These are phyloP conservation scores for Aplosporella prunicola DNA, from an alignment of 2,329 filamentous ascomycete species.

Conservation along the genomic window DNA sequence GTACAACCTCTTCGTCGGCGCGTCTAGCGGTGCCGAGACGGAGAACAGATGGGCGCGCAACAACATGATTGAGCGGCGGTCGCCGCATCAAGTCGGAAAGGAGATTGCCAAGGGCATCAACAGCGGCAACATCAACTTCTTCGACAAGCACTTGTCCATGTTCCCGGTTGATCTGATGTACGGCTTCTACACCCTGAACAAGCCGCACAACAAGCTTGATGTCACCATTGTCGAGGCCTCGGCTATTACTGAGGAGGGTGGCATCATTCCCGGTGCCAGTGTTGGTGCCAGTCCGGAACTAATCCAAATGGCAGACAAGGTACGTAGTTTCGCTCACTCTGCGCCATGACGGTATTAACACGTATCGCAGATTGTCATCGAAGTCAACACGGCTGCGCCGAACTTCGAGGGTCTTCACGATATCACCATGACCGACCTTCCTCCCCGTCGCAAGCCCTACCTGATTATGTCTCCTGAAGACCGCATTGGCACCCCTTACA, in stretches of 20 bases:
- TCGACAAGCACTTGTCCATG: slow-evolving; percentile 90
- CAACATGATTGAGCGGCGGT: slow-evolving; percentile 81
- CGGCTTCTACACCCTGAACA: slow-evolving; percentile 77
- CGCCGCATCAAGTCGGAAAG: slow-evolving; percentile 84
- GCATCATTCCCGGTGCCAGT: slow-evolving; percentile 77
- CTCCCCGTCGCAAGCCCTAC: slow-evolving; percentile 73
- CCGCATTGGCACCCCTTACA: slow-evolving; percentile 71
- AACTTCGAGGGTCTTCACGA: slow-evolving; percentile 84
- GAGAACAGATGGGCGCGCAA: slow-evolving; percentile 84
- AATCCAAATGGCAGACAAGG: slow-evolving; percentile 83
- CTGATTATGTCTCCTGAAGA: slow-evolving; percentile 78
- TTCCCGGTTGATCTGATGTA: slow-evolving; percentile 75
- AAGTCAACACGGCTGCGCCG: slow-evolving; percentile 80
- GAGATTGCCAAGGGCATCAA: slow-evolving; percentile 86
- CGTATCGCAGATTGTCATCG: slow-evolving; percentile 59
- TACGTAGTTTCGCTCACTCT: slow-evolving; percentile 17
- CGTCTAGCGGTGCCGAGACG: slow-evolving; percentile 81
- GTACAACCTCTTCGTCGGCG: slow-evolving; percentile 81
- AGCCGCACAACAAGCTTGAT: slow-evolving; percentile 63
- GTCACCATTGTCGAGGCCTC: slow-evolving; percentile 79
- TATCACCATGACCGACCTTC: slow-evolving; percentile 80
- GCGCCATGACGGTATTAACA: neutral
- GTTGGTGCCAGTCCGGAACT: slow-evolving; percentile 80
- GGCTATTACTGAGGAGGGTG: slow-evolving; percentile 79
- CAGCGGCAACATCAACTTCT: slow-evolving; percentile 79